Percentiles rank a stretch among this genome's conserved stretches.
Evolutionary conservation across 2,329 filamentous ascomycete genomes (phyloP).

Genomic region (Xylaria sp.): DNA sequence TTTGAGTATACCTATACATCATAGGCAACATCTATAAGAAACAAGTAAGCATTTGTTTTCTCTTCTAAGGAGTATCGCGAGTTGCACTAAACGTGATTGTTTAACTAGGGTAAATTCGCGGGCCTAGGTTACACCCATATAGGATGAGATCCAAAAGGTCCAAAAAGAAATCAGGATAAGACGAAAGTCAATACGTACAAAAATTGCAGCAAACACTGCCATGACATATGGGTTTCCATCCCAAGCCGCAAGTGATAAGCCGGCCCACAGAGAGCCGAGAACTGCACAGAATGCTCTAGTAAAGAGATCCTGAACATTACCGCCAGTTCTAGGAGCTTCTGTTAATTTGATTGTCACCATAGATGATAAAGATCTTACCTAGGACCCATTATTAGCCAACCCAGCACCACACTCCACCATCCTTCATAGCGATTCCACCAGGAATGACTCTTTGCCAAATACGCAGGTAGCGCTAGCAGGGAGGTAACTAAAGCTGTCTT

Average conservation of each 20-base stretch:
- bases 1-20: constrained; percentile 66
- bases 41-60: constrained; percentile 12
- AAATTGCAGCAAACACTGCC: constrained; percentile 64
- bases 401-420: constrained; percentile 69
- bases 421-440: constrained; percentile 67
- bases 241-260: constrained; percentile 60
- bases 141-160: background rate
- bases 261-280: constrained; percentile 65
- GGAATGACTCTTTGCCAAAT: constrained; percentile 54
- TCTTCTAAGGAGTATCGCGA: background rate
- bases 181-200: constrained; percentile 38
- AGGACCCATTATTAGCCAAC: constrained; percentile 66
- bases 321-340: constrained; percentile 57
- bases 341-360: constrained; percentile 1
- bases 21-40: constrained; percentile 63
- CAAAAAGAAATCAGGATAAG: background rate
- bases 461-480: constrained; percentile 64
- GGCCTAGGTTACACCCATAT: background rate
- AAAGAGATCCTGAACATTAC: constrained; percentile 67
- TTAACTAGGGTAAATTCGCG: background rate
- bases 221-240: constrained; percentile 65
- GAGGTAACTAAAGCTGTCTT: constrained; percentile 64
- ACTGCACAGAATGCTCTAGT: constrained; percentile 60
- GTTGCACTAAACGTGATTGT: background rate
- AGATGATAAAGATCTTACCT: constrained; percentile 46